A percentile compares a stretch with the other conserved stretches of the same genome.
Evolutionary conservation across 805 yeast species (phyloP).

Genomic region (Candida tallmaniae): DNA sequence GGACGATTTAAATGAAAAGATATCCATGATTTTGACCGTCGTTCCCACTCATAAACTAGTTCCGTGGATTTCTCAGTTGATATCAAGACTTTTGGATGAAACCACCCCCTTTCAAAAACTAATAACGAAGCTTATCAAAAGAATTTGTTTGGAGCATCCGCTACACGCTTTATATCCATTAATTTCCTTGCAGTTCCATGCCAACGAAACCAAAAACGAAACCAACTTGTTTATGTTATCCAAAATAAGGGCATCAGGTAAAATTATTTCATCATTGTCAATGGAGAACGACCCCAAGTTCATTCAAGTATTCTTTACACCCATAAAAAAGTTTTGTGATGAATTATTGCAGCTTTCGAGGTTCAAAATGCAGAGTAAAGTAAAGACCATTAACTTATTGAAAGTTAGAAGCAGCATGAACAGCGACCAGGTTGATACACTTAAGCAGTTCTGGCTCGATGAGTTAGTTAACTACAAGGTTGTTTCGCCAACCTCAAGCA

Average conservation of each 20-base stretch:
- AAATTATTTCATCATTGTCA: slow-evolving; percentile 34
- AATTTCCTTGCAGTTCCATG: slow-evolving; percentile 51
- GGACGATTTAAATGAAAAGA: slow-evolving; percentile 37
- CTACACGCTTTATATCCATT: slow-evolving; percentile 65
- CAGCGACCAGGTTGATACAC: too few relatives aligned
- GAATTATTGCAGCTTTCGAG: slow-evolving; percentile 50
- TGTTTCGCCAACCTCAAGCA: slow-evolving; percentile 4
- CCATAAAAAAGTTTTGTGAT: slow-evolving; percentile 49
- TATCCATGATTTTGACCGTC: slow-evolving; percentile 30
- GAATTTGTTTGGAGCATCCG: slow-evolving; percentile 57
- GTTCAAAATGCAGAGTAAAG: slow-evolving; percentile 30
- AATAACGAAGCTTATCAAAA: slow-evolving; percentile 43
- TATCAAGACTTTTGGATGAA: slow-evolving; percentile 60
- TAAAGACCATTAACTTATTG: slow-evolving; percentile 24
- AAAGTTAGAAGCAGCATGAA: slow-evolving; percentile 30
- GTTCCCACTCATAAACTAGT: slow-evolving; percentile 62
- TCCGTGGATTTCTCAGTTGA: slow-evolving; percentile 79
- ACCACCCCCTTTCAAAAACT: slow-evolving; percentile 49
- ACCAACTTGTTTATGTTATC: slow-evolving; percentile 36
- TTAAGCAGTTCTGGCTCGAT: slow-evolving; percentile 1
- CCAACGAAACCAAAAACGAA: slow-evolving; percentile 21
- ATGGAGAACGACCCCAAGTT: slow-evolving; percentile 1
- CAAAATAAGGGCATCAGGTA: slow-evolving; percentile 43
- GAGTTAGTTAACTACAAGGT: slow-evolving; percentile 1
- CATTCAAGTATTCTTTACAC: slow-evolving; percentile 26